Base-by-base conservation (phyloP, 2,329 filamentous ascomycete species). In the Calonectria naviculata region DNA sequence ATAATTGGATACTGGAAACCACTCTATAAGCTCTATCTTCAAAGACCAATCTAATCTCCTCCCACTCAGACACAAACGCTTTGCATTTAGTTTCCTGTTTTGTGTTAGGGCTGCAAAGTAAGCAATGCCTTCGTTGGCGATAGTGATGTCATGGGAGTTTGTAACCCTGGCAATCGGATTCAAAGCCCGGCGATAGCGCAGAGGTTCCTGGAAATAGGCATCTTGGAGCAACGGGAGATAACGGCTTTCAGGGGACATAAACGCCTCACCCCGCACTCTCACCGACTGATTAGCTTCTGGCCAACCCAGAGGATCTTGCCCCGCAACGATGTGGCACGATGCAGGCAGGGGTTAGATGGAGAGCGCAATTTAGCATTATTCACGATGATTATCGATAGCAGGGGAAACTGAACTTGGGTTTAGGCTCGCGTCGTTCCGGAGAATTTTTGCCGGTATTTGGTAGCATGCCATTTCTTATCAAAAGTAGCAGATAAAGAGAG, bases 251-350 rank as follows among this genome's bases (percentile, higher is more conserved):
- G 17, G 31, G 52, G 26, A 36, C n/a, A 58, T 36, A 58, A 58
- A 58, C 52, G 26, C 52, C 52, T 65, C 56, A 61, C 67, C 67
- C 67, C 67, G 61, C 67, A 65, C 41, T 69, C 62, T 65, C 67
- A 65, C 67, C 67, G 67, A 68, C 66, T 56, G 49, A 64, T 64
- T 68, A 38, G 41, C 13, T 15, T 26, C 42, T 41, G n/a, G 29
- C 15, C 17, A 36, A 36, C 58, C 21, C 31, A 19, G 2, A 34
- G 34, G 34, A 31, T 13, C 24, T 26, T 41, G 15, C 41, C 41
- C 49, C 41, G 31, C 60, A 29, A 10, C 31, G 42, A 3, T 26
- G 34, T 38, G 17, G 46, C 34, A 28, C 34, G 60, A 49, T 64
- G 26, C 49, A 38, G 41, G n/a, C 17, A 29, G 21, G 58, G 29